Evolutionary conservation across 2,329 filamentous ascomycete species (phyloP).

Genomic region (Alternaria brassicae): DNA sequence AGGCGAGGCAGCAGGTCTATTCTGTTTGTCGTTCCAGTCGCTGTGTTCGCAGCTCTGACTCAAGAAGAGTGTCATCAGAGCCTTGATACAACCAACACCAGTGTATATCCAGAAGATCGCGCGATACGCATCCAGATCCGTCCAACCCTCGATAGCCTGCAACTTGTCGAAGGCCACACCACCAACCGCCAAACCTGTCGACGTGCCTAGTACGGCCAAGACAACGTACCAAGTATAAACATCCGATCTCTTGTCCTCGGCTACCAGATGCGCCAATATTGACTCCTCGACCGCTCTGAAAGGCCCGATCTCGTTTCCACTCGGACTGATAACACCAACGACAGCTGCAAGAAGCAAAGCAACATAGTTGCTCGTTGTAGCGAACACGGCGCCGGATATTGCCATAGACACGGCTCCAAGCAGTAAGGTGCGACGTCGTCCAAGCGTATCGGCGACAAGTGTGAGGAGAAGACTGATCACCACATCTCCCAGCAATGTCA

Average conservation of each 20-base stretch:
- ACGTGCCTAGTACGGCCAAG: slow-evolving; percentile 48
- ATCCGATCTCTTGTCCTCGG: slow-evolving; percentile 40
- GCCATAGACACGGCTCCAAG: slow-evolving; percentile 48
- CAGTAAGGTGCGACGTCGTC: slow-evolving; percentile 43
- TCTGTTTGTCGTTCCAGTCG: slow-evolving; percentile 8
- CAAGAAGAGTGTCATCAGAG: slow-evolving; percentile 48
- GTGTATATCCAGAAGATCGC: slow-evolving; percentile 55
- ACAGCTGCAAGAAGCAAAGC: slow-evolving; percentile 46
- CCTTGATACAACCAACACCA: slow-evolving; percentile 50
- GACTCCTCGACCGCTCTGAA: slow-evolving; percentile 52
- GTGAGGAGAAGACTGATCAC: slow-evolving; percentile 48
- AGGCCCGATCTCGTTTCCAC: slow-evolving; percentile 52
- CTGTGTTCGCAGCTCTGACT: slow-evolving; percentile 49
- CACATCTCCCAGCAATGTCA: slow-evolving; percentile 51
- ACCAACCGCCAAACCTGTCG: slow-evolving; percentile 42
- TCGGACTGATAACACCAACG: slow-evolving; percentile 50
- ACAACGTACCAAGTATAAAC: slow-evolving; percentile 53
- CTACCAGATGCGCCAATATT: slow-evolving; percentile 46
- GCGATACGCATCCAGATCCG: slow-evolving; percentile 48
- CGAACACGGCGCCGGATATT: slow-evolving; percentile 46
- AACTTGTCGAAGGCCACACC: slow-evolving; percentile 50
- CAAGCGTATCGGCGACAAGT: slow-evolving; percentile 47
- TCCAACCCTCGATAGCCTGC: slow-evolving; percentile 44
- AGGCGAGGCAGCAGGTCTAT: slow-evolving; percentile 11
- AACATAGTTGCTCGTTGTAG: slow-evolving; percentile 40